Evolutionary conservation across 371 early-diverging fungal species (phyloP), one percentile per base, ranked within the genome.

Genomic region (Saksenaea vasiformis): DNA sequence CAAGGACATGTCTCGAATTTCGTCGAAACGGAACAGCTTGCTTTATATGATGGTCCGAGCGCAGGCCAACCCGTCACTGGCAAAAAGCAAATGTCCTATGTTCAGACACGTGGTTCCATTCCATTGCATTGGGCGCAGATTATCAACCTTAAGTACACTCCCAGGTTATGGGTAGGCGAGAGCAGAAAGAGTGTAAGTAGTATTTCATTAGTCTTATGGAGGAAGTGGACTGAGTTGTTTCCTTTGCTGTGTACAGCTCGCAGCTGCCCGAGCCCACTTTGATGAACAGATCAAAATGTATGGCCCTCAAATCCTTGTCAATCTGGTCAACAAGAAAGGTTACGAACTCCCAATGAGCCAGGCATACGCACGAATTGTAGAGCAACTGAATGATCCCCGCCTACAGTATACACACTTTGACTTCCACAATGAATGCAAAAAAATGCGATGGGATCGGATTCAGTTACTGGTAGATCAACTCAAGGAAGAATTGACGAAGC

Each of bases 1-100:
- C 66, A 91, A 2, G 99, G 99, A 17, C 86, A 99, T 72, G 96
- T 95, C 3, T 90, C 98, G 38, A 99, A 99, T 76, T 96, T 87
- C 82, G 98, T 98, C 3, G 99, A 99, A 77, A 99, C 99, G 0
- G 99, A 99, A 73, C 98, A 99, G 77, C 72, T 98, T 54, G 82
- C 97, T 1, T 67, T 86, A 43, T 80, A 83, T 67, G 84, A 85
- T 14, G 73, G 78, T 5, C 54, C 67, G 5, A 64, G 70, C 3
- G 59, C 64, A n/a, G 51, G 39, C 22, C 27, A 37, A 3, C 62
- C 67, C 27, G 38, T 53, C 5, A 68, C 64, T 9, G 83, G 79
- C 60, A 73, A 74, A 26, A 67, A 69, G 8, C 76, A 84, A 64
- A 65, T 87, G 5, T 73, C 95, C 2, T 95, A 87, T 84, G 89